Evolutionary conservation across 176 grass and related monocot species (phyloP), one percentile per base, ranked within the genome.

Genomic region (Bothriochloa decipiens): DNA sequence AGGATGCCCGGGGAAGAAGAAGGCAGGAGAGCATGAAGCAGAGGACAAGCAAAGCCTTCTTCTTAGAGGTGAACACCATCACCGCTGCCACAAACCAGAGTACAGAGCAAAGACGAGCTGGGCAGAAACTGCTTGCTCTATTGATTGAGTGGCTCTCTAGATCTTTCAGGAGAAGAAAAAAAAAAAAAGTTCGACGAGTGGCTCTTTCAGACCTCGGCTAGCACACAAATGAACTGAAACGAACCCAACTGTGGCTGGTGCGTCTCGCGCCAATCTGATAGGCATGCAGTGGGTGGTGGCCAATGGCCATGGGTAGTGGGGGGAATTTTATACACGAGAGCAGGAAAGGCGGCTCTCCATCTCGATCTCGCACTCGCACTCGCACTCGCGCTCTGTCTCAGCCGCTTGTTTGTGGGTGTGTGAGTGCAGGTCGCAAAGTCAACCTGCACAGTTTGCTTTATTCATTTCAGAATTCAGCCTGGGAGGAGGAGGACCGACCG

Each of bases 1-100:
- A 87, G 65, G 86, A 84, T 42, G 29, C 81, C 15, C 78, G 61
- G 2, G 82, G 85, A 62, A 85, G 91, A 76, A 91, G 69, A 23
- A 92, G 88, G 57, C 70, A 78, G 7, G 71, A 85, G 26, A 90
- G 17, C 7, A 91, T 4, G 60, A 95, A 8, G 57, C 6, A 20
- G 42, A 96, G 47, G 1, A 25, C 79, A n/a, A 91, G 76, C 69
- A 85, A 9, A 14, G 16, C 37, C 75, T 42, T 90, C 89, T 53
- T 64, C 68, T 17, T 83, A 1, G 22, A 75, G 6, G 7, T 12
- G 37, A 10, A 7, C 80, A 75, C 68, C 88, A 87, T 87, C 3
- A n/a, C 10, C 18, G n/a, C 47, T 20, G 10, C 17, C 47, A n/a
- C 74, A 60, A 13, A 58, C 2, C n/a, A 45, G 58, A 65, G 15